phyloP scores from a whole-genome alignment of 2,329 filamentous ascomycete genomes.

The Aphanocladium album region DNA sequence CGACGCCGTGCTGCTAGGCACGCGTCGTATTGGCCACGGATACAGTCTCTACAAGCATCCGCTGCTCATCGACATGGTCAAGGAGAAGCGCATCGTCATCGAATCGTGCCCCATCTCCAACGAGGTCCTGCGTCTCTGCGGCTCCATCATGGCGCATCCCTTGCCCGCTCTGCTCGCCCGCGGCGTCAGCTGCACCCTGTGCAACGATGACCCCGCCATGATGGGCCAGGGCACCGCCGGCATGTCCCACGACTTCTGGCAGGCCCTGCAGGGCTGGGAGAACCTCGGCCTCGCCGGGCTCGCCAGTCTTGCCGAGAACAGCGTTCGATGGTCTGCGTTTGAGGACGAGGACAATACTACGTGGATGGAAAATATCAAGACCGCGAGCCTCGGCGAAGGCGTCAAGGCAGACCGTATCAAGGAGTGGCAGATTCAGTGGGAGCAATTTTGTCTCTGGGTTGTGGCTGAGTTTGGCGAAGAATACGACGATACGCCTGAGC shows the following conservation, averaged over 20 bases:
- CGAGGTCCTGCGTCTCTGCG: constrained; percentile 75
- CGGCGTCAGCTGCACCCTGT: constrained; percentile 77
- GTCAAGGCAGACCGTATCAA: constrained; percentile 67
- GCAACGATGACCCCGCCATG: constrained; percentile 88
- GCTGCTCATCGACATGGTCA: constrained; percentile 79
- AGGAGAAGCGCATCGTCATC: constrained; percentile 79
- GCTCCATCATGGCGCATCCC: constrained; percentile 71
- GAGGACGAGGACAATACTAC: constrained; percentile 69
- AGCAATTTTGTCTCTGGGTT: constrained; percentile 87
- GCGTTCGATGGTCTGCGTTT: constrained; percentile 82
- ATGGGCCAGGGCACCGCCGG: constrained; percentile 77
- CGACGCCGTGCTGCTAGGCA: constrained; percentile 81
- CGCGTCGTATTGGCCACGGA: constrained; percentile 82
- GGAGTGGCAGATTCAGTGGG: constrained; percentile 78
- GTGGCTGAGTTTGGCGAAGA: constrained; percentile 69
- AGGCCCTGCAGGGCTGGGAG: constrained; percentile 84
- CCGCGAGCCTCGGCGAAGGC: constrained; percentile 66
- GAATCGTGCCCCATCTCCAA: constrained; percentile 91
- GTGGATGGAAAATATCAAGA: constrained; percentile 68
- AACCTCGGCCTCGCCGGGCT: constrained; percentile 85
- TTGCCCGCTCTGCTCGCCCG: constrained; percentile 79
- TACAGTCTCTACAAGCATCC: constrained; percentile 91
- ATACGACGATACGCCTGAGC: constrained; percentile 39
- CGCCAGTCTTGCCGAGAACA: constrained; percentile 86
- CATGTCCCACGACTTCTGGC: constrained; percentile 92